Conservation (phyloP, 208 protist species). For the Angomonas deanei region DNA sequence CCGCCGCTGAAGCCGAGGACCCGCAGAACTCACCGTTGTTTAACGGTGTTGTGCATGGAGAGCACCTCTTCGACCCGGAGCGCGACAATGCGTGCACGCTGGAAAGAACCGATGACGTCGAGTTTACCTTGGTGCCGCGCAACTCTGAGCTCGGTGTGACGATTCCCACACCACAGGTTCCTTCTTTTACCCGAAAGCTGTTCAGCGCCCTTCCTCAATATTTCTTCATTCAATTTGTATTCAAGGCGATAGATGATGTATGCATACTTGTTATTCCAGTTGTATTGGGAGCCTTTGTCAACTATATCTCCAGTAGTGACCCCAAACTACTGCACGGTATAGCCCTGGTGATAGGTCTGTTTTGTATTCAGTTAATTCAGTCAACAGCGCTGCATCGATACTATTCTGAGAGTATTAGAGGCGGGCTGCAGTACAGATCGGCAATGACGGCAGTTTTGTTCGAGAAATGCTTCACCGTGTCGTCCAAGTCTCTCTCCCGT, state of each 20-base stretch:
- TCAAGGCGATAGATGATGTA: no score
- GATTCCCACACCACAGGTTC: conserved; percentile 5
- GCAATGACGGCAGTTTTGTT: conserved; percentile 48
- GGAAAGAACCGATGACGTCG: conserved; percentile 25
- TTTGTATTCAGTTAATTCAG: conserved; percentile 12
- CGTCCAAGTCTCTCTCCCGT: conserved; percentile 12
- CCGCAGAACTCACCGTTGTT: conserved; percentile 7
- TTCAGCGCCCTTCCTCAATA: no score
- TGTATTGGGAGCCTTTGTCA: no score
- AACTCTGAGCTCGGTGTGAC: no score
- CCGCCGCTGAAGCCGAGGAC: conserved; percentile 11
- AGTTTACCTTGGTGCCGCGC: conserved; percentile 33
- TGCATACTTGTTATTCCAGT: no score
- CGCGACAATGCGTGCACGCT: conserved; percentile 20
- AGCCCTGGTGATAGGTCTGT: no score
- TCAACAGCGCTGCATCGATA: conserved; percentile 40
- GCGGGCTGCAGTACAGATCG: conserved; percentile 25
- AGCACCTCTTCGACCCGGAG: conserved; percentile 25
- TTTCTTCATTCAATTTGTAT: no score
- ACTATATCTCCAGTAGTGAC: no score
- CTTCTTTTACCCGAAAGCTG: no score
- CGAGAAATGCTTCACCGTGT: conserved; percentile 44
- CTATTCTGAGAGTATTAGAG: conserved; percentile 24
- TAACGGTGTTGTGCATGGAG: conserved; percentile 47
- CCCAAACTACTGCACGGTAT: no score